Conservation (phyloP, 768 basidiomycete species). For the Mycena kentingensis region DNA sequence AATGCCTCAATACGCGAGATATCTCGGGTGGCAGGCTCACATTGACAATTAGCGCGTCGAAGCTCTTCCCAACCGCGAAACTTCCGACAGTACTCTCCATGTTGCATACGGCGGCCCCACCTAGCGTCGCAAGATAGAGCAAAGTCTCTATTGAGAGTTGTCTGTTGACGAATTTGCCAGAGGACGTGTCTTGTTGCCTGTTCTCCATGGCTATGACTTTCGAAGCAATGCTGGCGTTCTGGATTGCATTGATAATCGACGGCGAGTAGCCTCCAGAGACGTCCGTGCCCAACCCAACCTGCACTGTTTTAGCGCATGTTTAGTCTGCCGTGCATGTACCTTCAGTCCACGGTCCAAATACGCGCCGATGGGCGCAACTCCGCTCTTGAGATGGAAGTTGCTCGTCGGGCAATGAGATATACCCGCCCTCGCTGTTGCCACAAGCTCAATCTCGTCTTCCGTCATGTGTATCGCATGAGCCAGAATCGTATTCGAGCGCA, state of each 20-base stretch:
- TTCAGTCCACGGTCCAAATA: slow-evolving; percentile 87
- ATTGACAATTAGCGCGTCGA: slow-evolving; percentile 83
- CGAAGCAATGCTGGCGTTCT: slow-evolving; percentile 76
- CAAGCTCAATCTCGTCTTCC: slow-evolving; percentile 69
- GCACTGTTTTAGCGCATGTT: not conserved
- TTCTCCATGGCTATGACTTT: slow-evolving; percentile 67
- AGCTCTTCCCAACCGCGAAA: slow-evolving; percentile 79
- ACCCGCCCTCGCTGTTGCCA: slow-evolving; percentile 66
- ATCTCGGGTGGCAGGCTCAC: no score
- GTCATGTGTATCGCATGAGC: slow-evolving; percentile 86
- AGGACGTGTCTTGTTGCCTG: slow-evolving; percentile 9
- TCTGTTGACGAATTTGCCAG: slow-evolving; percentile 47
- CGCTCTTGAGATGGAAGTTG: slow-evolving; percentile 89
- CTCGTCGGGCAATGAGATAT: slow-evolving; percentile 93
- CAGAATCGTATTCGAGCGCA: slow-evolving; percentile 79
- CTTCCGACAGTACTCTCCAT: slow-evolving; percentile 71
- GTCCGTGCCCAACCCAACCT: slow-evolving; percentile 96
- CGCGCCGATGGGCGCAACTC: slow-evolving; percentile 75
- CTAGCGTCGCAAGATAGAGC: slow-evolving; percentile 88
- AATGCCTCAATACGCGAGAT: no score
- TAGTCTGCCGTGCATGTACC: slow-evolving; percentile 41
- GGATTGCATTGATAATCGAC: slow-evolving; percentile 76
- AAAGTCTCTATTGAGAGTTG: slow-evolving; percentile 75
- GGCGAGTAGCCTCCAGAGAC: slow-evolving; percentile 85
- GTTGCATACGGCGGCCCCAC: slow-evolving; percentile 84